phyloP scores from a whole-genome alignment of 805 yeast species.

The Diddensiella transvaalensis region DNA sequence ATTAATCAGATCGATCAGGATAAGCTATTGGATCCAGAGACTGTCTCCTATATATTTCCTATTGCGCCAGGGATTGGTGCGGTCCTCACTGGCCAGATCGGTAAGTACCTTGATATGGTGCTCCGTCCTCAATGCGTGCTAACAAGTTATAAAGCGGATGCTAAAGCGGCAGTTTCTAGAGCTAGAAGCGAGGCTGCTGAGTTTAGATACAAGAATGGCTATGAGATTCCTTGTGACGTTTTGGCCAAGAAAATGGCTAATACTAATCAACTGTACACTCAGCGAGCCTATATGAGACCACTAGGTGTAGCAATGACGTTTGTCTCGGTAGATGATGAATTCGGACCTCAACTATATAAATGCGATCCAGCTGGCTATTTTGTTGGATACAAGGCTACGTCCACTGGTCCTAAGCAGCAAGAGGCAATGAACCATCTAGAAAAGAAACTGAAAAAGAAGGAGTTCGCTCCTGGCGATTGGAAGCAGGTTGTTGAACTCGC shows the following conservation, averaged over 20 bases:
- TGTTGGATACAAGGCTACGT: conserved; percentile 84
- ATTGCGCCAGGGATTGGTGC: conserved; percentile 81
- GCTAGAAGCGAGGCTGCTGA: conserved; percentile 97
- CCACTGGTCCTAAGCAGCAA: conserved; percentile 97
- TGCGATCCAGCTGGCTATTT: conserved; percentile 98
- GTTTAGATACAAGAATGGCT: conserved; percentile 89
- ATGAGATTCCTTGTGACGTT: conserved; percentile 93
- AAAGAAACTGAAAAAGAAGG: conserved; percentile 78
- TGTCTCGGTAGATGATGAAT: conserved; percentile 81
- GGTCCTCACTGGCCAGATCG: conserved; percentile 81
- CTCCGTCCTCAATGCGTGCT: conserved; percentile 1
- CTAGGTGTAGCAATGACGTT: conserved; percentile 91
- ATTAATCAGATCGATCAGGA: conserved; percentile 42
- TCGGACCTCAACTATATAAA: conserved; percentile 86
- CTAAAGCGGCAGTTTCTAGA: conserved; percentile 81
- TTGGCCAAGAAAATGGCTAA: conserved; percentile 95
- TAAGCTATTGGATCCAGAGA: conserved; percentile 79
- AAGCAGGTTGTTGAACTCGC: conserved; percentile 84
- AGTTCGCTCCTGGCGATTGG: conserved; percentile 76
- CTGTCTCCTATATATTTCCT: conserved; percentile 82
- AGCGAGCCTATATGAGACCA: conserved; percentile 98
- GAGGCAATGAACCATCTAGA: conserved; percentile 88
- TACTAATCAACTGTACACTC: conserved; percentile 91
- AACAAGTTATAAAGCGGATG: conserved; percentile 59
- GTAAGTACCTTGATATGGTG: conserved; percentile 4